A percentile compares a stretch with the other conserved stretches of the same genome.
Conservation (phyloP, 164 flowering plant species). For the Stephania cephalantha region DNA sequence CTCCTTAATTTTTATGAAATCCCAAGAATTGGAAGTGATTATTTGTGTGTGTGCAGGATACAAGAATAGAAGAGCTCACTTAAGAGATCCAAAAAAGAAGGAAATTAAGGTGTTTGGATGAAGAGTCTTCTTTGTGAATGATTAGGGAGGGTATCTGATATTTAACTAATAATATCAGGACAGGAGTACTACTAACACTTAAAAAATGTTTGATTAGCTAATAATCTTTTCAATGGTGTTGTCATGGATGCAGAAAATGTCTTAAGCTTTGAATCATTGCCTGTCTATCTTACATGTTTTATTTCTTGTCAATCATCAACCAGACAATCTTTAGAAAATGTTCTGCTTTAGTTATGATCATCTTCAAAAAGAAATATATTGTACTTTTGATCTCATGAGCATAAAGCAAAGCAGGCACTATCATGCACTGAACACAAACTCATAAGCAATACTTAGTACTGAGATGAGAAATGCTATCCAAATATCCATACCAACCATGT, state of each 20-base stretch:
- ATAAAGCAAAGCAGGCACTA: background rate
- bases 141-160: background rate
- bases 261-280: background rate
- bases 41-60: background rate
- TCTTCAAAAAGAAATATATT: background rate
- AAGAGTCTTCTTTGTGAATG: background rate
- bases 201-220: background rate
- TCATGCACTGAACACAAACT: background rate
- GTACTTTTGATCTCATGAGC: background rate
- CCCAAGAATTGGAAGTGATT: background rate
- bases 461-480: background rate
- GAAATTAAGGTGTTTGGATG: background rate
- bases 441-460: background rate
- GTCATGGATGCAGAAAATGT: background rate
- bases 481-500: background rate
- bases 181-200: background rate
- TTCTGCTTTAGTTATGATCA: background rate
- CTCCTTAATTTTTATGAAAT: background rate
- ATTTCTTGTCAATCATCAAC: background rate
- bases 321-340: background rate
- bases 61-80: background rate
- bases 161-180: background rate
- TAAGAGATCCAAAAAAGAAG: background rate
- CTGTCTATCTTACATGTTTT: background rate
- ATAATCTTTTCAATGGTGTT: background rate